A percentile compares a stretch with the other conserved stretches of the same genome.
These are phyloP conservation scores for Chlamydomonas asymmetrica DNA, from an alignment of 139 green algal genomes.

Conservation along the genomic window DNA sequence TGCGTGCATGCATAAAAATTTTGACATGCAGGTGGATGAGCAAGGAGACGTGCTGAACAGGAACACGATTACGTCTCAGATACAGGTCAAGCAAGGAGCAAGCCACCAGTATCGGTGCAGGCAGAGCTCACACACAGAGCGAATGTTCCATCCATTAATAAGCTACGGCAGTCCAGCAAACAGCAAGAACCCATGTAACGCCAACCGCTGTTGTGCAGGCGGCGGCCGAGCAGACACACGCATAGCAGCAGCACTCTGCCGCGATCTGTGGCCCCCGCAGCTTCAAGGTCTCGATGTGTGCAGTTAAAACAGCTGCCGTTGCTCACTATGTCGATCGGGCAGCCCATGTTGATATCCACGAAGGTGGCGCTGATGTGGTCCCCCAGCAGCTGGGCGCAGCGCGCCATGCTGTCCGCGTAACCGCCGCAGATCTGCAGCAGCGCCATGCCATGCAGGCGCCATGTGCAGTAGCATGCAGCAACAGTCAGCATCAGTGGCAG, in stretches of 20 bases:
- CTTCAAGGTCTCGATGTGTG: too few species aligned
- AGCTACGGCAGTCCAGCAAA: too few species aligned
- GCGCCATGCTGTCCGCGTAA: constrained; percentile 77
- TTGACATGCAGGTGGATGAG: neutral
- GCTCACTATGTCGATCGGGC: constrained; percentile 52
- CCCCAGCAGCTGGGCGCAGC: constrained; percentile 71
- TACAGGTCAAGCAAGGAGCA: too few species aligned
- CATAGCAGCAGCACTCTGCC: constrained; percentile 24
- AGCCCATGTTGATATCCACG: constrained; percentile 90
- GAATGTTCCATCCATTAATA: too few species aligned
- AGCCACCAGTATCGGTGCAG: constrained; percentile 41
- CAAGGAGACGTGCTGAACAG: neutral
- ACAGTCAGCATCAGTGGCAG: neutral
- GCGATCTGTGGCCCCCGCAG: too few species aligned
- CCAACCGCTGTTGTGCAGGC: too few species aligned
- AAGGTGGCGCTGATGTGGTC: constrained; percentile 79
- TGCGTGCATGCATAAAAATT: too few species aligned
- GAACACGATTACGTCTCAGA: too few species aligned
- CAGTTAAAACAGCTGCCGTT: neutral
- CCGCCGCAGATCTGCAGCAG: constrained; percentile 87
- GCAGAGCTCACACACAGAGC: too few species aligned
- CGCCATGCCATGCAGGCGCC: too few species aligned
- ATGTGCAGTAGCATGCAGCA: neutral
- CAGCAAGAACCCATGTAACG: too few species aligned
- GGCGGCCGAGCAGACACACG: too few species aligned